Evolutionary conservation across 192 early-diverging fungal species (phyloP), one percentile per base, ranked within the genome.

Genomic region (Entomortierella chlamydospora): DNA sequence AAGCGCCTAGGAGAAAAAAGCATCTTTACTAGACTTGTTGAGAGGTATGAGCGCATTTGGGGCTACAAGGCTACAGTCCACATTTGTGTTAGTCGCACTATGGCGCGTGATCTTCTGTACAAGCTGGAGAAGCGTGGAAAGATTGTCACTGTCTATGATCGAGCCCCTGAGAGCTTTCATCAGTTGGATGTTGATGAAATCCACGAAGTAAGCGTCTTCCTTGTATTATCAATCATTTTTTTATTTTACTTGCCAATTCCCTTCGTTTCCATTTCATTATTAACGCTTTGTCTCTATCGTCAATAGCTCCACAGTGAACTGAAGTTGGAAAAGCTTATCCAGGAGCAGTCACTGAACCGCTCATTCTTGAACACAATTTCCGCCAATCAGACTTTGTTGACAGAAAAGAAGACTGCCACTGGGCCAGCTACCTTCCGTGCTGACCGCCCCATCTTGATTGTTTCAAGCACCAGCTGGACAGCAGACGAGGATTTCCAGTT

Each of bases 401-500:
- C 85, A 4, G 67, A 68, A 29, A 83, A 84, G 68, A 70, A 62
- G 28, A 41, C 71, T 10, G 43, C 66, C 18, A 30, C 55, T 13
- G 58, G 59, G 22, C 34, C 72, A 10, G 72, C 70, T 15, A 65
- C 59, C 31, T 87, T 82, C 70, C 84, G 86, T 33, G 33, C 39
- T 6, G 84, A 89, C 57, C 87, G 97, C 45, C 94, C 94, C 3
- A 87, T 86, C 65, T 81, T 99, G 52, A 78, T 99, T 58, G 91
- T 98, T 31, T 94, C 92, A 72, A 93, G 89, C 77, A 97, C 96
- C 25, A 92, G 90, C 70, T 99, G 96, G 96, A 99, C 97, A 20
- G 91, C 91, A 55, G 97, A 99, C 77, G 97, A 99, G 68, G 97
- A 99, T 76, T 98, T 99, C 83, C 86, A 84, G 13, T 64, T 97